Conservation (phyloP, 495 filamentous ascomycete genomes). For the Daldinia childiae region DNA sequence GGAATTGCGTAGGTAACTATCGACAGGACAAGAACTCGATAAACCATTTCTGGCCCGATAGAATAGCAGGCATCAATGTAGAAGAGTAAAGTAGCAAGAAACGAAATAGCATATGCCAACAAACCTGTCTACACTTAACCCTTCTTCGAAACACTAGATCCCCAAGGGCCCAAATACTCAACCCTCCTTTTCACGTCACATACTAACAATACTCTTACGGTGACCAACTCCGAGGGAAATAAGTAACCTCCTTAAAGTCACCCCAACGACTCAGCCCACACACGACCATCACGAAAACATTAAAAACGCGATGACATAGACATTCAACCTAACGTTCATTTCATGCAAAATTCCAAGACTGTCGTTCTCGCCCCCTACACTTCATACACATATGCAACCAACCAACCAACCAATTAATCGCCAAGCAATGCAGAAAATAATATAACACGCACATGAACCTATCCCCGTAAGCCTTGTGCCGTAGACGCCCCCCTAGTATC, state of each 20-base stretch:
- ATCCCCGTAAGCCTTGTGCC: background rate
- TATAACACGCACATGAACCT: background rate
- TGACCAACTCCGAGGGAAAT: too few species aligned
- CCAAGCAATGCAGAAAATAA: background rate
- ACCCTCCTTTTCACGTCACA: background rate
- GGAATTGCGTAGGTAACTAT: background rate
- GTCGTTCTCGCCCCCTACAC: background rate
- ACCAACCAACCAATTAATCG: constrained; percentile 1
- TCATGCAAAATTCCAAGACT: background rate
- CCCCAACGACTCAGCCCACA: background rate
- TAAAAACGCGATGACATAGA: background rate
- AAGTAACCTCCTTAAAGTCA: too few species aligned
- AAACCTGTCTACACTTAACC: too few species aligned
- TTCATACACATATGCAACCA: background rate
- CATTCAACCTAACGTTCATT: background rate
- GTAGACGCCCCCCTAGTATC: constrained; percentile 1
- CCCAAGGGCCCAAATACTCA: too few species aligned
- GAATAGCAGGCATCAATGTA: background rate
- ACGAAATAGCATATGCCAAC: background rate
- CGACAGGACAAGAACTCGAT: background rate
- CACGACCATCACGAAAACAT: background rate
- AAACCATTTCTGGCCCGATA: background rate
- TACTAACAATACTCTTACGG: background rate
- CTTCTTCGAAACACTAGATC: too few species aligned
- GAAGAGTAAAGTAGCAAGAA: background rate